A percentile compares a stretch with the other conserved stretches of the same genome.
phyloP scores from a whole-genome alignment of 2,329 filamentous ascomycete species.

The Hymenoscyphus albidus region DNA sequence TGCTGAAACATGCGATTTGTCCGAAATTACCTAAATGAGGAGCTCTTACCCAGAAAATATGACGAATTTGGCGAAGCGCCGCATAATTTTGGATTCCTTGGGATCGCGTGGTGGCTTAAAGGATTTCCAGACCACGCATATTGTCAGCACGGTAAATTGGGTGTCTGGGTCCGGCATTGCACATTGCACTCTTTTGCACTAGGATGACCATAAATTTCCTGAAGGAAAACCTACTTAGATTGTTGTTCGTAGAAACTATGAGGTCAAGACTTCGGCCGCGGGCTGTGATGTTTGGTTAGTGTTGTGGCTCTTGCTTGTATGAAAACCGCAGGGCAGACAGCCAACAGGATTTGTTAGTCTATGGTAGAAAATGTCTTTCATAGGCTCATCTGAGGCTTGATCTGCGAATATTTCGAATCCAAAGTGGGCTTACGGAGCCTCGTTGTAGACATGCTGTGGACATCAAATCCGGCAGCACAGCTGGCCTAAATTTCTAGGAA shows the following conservation, averaged over 20 bases:
- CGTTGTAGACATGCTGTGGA: neutral
- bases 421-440: neutral
- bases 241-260: neutral
- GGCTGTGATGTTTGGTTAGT: neutral
- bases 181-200: neutral
- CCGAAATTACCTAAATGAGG: slow-evolving; percentile 9
- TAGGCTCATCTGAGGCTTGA: neutral
- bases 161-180: neutral
- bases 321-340: neutral
- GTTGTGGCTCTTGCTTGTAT: neutral
- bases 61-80: slow-evolving; percentile 1
- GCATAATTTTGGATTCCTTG: neutral
- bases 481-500: no score
- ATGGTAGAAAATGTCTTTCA: neutral
- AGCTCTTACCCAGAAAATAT: slow-evolving; percentile 5
- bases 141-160: slow-evolving; percentile 8
- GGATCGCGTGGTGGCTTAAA: slow-evolving; percentile 6
- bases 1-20: slow-evolving; percentile 1
- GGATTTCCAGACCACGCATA: slow-evolving; percentile 9
- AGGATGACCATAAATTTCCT: neutral
- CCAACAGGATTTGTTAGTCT: neutral
- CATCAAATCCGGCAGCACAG: no score
- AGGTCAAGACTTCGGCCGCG: neutral
- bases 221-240: neutral
- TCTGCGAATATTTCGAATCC: neutral